Conservation (phyloP, 2,329 filamentous ascomycete species). For the Beauveria sp. region DNA sequence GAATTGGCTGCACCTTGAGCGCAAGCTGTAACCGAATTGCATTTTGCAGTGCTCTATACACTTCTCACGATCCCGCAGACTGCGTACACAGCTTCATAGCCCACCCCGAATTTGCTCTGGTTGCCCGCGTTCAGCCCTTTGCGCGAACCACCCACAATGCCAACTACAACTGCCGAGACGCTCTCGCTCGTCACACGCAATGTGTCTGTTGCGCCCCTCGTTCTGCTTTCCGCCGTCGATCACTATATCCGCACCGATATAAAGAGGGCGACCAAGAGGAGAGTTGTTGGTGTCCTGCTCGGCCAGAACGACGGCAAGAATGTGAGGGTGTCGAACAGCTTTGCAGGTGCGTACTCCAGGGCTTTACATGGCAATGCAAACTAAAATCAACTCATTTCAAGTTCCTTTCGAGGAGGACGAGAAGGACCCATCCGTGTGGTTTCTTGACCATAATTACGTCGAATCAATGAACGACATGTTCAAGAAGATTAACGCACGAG, state of each 20-base stretch:
- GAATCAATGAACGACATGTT: conserved; percentile 99
- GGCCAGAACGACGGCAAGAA: conserved; percentile 95
- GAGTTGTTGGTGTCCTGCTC: conserved; percentile 89
- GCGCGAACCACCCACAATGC: conserved; percentile 55
- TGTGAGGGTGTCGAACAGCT: conserved; percentile 97
- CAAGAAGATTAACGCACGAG: conserved; percentile 98
- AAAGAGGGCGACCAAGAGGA: conserved; percentile 67
- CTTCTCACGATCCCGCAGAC: not conserved
- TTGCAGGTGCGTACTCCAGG: conserved; percentile 60
- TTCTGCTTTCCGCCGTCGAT: conserved; percentile 95
- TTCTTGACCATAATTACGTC: conserved; percentile 98
- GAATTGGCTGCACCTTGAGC: not conserved
- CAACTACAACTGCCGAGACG: conserved; percentile 92
- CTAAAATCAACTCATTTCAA: conserved; percentile 29
- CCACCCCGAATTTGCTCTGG: not conserved
- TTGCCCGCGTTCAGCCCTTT: not conserved
- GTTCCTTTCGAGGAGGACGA: conserved; percentile 99
- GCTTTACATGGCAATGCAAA: conserved; percentile 5
- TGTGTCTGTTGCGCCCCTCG: conserved; percentile 94
- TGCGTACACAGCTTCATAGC: not conserved
- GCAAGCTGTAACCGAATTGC: not conserved
- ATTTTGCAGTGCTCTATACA: not conserved
- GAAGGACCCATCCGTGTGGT: conserved; percentile 98
- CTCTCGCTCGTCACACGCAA: conserved; percentile 89
- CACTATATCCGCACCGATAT: conserved; percentile 91